Conservation (phyloP, 176 grass and related monocot genomes). For the Typha latifolia region DNA sequence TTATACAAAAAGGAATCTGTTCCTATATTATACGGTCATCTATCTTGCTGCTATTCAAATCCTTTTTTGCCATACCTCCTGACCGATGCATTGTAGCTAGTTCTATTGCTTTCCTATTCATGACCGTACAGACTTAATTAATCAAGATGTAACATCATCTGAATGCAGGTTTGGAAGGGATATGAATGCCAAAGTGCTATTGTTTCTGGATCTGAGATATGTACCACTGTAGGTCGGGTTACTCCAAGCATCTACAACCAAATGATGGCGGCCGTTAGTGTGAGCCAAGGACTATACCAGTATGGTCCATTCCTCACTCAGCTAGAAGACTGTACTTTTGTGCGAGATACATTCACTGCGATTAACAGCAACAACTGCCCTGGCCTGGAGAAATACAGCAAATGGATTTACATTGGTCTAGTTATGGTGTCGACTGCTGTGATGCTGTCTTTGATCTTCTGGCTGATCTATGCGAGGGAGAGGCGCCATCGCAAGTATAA, state of each 20-base stretch:
- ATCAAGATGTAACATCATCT: not conserved
- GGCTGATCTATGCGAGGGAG: slow-evolving; percentile 79
- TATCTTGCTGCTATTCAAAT: too few relatives aligned
- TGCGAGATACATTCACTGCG: slow-evolving; percentile 60
- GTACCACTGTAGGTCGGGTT: slow-evolving; percentile 38
- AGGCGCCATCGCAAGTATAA: slow-evolving; percentile 61
- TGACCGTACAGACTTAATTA: too few relatives aligned
- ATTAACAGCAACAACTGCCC: slow-evolving; percentile 65
- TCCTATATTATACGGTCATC: too few relatives aligned
- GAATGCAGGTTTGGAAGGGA: slow-evolving; percentile 52
- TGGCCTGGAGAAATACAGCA: slow-evolving; percentile 57
- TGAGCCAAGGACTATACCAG: slow-evolving; percentile 65
- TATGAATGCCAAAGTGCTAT: slow-evolving; percentile 40
- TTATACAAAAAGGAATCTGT: too few relatives aligned
- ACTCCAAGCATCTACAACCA: slow-evolving; percentile 56
- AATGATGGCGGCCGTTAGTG: slow-evolving; percentile 44
- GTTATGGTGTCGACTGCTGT: slow-evolving; percentile 55
- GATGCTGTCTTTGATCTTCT: slow-evolving; percentile 78
- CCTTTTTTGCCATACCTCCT: too few relatives aligned
- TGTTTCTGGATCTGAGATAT: slow-evolving; percentile 46
- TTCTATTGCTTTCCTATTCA: too few relatives aligned
- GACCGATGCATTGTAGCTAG: too few relatives aligned
- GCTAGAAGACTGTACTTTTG: slow-evolving; percentile 79
- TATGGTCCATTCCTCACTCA: slow-evolving; percentile 69
- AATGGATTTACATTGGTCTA: slow-evolving; percentile 71